phyloP scores from a whole-genome alignment of 1,139 yeast genomes.

The Groenewaldozyma auringiensis region DNA sequence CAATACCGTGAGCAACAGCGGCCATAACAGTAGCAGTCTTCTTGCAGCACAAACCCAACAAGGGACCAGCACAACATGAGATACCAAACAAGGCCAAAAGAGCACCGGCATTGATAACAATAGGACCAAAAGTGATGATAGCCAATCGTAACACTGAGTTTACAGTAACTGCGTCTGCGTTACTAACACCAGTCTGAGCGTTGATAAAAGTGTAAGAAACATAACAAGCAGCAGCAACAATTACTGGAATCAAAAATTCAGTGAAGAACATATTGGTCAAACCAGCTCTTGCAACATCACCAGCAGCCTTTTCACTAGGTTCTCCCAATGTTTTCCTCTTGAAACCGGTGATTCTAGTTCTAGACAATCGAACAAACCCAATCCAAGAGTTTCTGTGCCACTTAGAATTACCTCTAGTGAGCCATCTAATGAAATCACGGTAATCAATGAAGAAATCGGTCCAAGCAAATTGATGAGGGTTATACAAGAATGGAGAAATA shows the following conservation, averaged over 20 bases:
- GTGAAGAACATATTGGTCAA: conserved; percentile 80
- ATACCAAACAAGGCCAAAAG: conserved; percentile 55
- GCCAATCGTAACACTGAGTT: conserved; percentile 81
- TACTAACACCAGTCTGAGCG: conserved; percentile 89
- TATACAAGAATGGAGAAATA: conserved; percentile 90
- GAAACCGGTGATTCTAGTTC: conserved; percentile 98
- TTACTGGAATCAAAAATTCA: conserved; percentile 74
- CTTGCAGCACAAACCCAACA: conserved; percentile 92
- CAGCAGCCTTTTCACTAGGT: conserved; percentile 86
- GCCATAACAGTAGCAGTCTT: conserved; percentile 97
- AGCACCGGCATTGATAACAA: conserved; percentile 77
- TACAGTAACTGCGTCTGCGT: conserved; percentile 43
- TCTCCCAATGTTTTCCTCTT: conserved; percentile 84
- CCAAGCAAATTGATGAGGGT: conserved; percentile 99
- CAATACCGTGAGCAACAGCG: conserved; percentile 91
- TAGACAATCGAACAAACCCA: conserved; percentile 88
- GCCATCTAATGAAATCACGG: conserved; percentile 97
- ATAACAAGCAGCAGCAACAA: conserved; percentile 86
- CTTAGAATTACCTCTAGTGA: conserved; percentile 96
- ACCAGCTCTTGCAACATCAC: conserved; percentile 92
- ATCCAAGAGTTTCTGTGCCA: conserved; percentile 99
- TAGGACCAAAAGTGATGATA: conserved; percentile 87
- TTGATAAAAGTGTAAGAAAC: conserved; percentile 89
- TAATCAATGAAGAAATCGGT: conserved; percentile 97
- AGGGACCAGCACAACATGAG: conserved; percentile 97